Evolutionary conservation across 192 early-diverging fungal species (phyloP), one percentile per base, ranked within the genome.

Genomic region (Backusella luteola): DNA sequence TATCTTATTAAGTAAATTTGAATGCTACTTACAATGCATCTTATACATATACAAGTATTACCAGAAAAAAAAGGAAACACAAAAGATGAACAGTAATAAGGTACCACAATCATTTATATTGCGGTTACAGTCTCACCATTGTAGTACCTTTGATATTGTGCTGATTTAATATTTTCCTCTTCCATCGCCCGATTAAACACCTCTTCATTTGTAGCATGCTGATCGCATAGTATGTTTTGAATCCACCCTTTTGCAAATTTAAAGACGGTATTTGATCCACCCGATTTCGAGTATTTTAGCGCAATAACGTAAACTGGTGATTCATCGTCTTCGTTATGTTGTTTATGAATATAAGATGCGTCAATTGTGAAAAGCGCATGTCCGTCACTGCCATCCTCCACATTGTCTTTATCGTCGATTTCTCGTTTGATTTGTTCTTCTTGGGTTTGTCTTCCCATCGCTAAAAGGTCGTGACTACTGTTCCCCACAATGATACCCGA

Each of bases 171-270:
- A 63, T 26, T 23, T n/a, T 26, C 56, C 26, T 63, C 56, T 63
- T 63, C 56, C 26, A 29, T 12, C 8, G 56, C 23, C 12, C 56
- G 56, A 63, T 11, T 29, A 63, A 63, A 63, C n/a, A 29, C 56
- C 23, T 63, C 56, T 63, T 63, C 56, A 11, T 23, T 63, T 26
- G 21, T 63, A 63, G 11, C 26, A 63, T 63, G 23, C 21, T 63
- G 56, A 12, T 63, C 23, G 8, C 23, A 29, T 63, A 72, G 29
- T 26, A 72, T 46, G 17, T 49, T 46, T n/a, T 74, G 73, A 38
- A 79, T 73, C 77, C 77, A 79, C 3, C 66, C 66, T 29, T 42
- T 68, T 29, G 70, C 77, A 66, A 79, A 29, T 69, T 79, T 79
- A 39, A 79, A 79, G 9, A 79, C 77, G 19, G 42, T 69, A 17